Conservation (phyloP, 768 basidiomycete species). For the Lanmaoa pseudosensibilis region DNA sequence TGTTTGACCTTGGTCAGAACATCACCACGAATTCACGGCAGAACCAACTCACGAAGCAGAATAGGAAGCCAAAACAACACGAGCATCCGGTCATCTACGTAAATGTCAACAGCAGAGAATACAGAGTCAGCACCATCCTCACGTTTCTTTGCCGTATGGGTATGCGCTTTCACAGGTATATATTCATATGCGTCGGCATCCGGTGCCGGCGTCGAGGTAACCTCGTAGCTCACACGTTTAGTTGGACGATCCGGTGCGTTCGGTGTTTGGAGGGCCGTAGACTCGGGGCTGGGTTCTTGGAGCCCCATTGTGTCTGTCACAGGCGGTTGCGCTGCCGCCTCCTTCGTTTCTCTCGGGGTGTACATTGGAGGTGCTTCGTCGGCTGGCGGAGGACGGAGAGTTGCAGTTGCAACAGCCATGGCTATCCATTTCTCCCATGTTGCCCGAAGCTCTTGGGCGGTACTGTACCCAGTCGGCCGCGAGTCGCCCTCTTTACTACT, state of each 20-base stretch:
- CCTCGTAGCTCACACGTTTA: constrained; percentile 48
- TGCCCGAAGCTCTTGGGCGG: constrained; percentile 63
- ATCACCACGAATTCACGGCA: background rate
- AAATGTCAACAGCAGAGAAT: constrained; percentile 3
- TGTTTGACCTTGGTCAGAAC: constrained; percentile 7
- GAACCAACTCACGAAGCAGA: constrained; percentile 61
- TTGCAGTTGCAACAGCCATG: constrained; percentile 49
- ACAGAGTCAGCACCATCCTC: constrained; percentile 15
- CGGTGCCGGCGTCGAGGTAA: constrained; percentile 53
- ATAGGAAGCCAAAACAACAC: constrained; percentile 86
- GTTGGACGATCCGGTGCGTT: constrained; percentile 33
- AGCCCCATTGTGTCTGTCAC: background rate
- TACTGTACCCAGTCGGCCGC: constrained; percentile 40
- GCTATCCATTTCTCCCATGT: constrained; percentile 79
- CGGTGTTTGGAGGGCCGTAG: constrained; percentile 25
- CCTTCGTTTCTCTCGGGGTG: constrained; percentile 55
- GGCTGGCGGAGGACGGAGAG: constrained; percentile 40
- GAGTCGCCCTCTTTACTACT: constrained; percentile 37
- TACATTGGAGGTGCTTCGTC: constrained; percentile 72
- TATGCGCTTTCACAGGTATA: constrained; percentile 46
- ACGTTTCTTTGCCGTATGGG: constrained; percentile 65
- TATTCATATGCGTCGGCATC: constrained; percentile 72
- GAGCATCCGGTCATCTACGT: constrained; percentile 79
- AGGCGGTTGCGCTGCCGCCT: background rate
- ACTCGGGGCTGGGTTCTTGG: constrained; percentile 5